Base-by-base conservation (phyloP, 805 yeast species). In the Lachancea thermotolerans region DNA sequence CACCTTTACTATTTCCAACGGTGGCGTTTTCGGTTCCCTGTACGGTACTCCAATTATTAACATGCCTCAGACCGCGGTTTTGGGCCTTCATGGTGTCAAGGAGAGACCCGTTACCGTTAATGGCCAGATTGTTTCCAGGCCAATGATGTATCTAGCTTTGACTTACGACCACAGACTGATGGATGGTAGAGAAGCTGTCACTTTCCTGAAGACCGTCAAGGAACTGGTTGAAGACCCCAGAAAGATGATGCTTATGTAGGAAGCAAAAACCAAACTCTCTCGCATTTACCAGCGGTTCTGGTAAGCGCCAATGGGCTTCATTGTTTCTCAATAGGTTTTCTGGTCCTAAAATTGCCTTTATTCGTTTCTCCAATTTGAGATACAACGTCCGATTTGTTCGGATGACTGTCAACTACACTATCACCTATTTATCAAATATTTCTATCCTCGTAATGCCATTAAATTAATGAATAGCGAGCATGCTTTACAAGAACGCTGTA, bases 91-190 rank as follows among this genome's bases (percentile, higher is more conserved):
- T 62, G 98, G 97, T 70, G 85, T 87, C 58, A 93, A 93, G 75
- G 91, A 93, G 69, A 89, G 98, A 77, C 93, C 98, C 37, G 96
- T 93, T 49, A 91, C 91, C 49, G 89, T 93, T 49, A 83, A 93
- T 58, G 99, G 99, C 45, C 90, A 91, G 77, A 78, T 93, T 58
- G 99, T 86, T 56, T 78, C 91, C 37, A 85, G 98, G 77, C 99
- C 99, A 67, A 91, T 93, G 98, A 93, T 93, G 99, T 93, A 93
- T 79, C 73, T 93, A 62, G 99, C 99, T 44, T 82, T 93, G 69
- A 91, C 99, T 48, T 93, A 93, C 69, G 99, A 93, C 67, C 99
- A 93, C 75, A 85, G 99, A 76, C 82, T 93, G 65, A 75, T 93
- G 65, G 99, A 93, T 66, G 99, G 99, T 58, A 87, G 98, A 73